Evolutionary conservation across 2,329 filamentous ascomycete species (phyloP).

Genomic region (Clarireedia monteithiana): DNA sequence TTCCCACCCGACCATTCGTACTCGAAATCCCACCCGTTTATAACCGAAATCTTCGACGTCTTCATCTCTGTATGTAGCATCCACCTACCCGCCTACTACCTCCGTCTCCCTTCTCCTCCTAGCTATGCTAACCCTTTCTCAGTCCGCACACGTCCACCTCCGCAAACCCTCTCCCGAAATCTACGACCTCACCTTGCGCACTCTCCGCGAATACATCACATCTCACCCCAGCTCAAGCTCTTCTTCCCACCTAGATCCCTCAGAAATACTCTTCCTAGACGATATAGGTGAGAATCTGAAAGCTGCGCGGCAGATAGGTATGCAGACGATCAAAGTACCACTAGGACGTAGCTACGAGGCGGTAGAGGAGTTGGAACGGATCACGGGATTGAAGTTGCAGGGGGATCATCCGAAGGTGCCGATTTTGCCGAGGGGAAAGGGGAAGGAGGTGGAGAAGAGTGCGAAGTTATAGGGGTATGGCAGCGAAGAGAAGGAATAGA

Average conservation of each 20-base stretch:
- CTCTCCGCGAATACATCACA: background rate
- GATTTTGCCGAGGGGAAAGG: conserved; percentile 12
- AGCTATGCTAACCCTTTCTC: background rate
- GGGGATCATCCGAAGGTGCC: conserved; percentile 24
- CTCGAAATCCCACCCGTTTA: conserved; percentile 12
- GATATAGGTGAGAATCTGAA: conserved; percentile 89
- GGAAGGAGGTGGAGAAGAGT: background rate
- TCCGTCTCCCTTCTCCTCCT: background rate
- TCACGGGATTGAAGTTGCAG: conserved; percentile 58
- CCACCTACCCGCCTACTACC: too few relatives aligned
- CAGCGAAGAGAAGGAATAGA: too few relatives aligned
- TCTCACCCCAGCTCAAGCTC: background rate
- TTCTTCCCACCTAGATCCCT: conserved; percentile 41
- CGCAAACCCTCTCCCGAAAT: conserved; percentile 81
- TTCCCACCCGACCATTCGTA: conserved; percentile 71
- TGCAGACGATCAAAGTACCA: conserved; percentile 77
- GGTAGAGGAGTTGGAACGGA: conserved; percentile 68
- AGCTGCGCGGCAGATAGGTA: conserved; percentile 63
- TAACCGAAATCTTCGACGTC: conserved; percentile 69
- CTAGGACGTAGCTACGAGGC: conserved; percentile 73
- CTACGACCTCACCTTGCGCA: conserved; percentile 55
- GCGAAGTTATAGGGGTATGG: background rate
- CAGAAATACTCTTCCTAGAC: conserved; percentile 77
- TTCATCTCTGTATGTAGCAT: conserved; percentile 52
- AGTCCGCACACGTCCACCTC: conserved; percentile 74